Percentiles rank a stretch among this genome's conserved stretches.
Conservation (phyloP, 1,284 basidiomycete genomes). For the Tausonia pullulans region DNA sequence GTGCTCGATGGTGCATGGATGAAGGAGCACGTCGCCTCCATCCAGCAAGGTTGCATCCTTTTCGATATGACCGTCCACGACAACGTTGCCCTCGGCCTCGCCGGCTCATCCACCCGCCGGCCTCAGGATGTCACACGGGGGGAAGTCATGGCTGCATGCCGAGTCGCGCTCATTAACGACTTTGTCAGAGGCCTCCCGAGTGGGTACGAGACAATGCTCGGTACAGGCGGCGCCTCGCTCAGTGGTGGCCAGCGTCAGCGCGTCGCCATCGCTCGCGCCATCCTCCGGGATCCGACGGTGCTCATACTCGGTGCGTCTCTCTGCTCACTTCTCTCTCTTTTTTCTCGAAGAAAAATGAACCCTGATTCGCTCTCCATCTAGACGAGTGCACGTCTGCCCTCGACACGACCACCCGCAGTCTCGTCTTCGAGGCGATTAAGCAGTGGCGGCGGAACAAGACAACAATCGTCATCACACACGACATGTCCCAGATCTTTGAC, state of each 20-base stretch:
- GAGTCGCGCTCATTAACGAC: constrained; percentile 76
- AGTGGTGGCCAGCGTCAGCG: constrained; percentile 92
- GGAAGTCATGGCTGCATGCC: constrained; percentile 70
- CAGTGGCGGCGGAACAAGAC: constrained; percentile 70
- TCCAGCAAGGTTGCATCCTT: constrained; percentile 65
- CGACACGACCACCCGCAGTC: constrained; percentile 73
- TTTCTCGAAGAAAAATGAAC: neutral
- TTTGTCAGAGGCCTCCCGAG: constrained; percentile 71
- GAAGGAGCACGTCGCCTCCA: constrained; percentile 58
- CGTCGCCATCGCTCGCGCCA: constrained; percentile 78
- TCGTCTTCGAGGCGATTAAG: constrained; percentile 82
- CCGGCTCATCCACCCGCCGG: constrained; percentile 28
- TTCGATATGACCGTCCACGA: constrained; percentile 76
- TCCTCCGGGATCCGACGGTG: constrained; percentile 74
- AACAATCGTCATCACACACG: constrained; percentile 94
- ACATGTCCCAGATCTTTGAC: constrained; percentile 66
- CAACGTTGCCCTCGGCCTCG: constrained; percentile 73
- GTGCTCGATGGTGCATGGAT: constrained; percentile 69
- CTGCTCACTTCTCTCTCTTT: neutral
- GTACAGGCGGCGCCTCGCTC: constrained; percentile 59
- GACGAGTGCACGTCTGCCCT: constrained; percentile 95
- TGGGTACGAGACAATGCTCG: constrained; percentile 77
- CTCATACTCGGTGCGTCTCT: constrained; percentile 69
- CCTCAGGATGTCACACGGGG: constrained; percentile 45
- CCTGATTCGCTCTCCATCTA: constrained; percentile 28